These are phyloP conservation scores for Elymus sibiricus DNA, from an alignment of 176 grass and related monocot genomes.

Conservation along the genomic window DNA sequence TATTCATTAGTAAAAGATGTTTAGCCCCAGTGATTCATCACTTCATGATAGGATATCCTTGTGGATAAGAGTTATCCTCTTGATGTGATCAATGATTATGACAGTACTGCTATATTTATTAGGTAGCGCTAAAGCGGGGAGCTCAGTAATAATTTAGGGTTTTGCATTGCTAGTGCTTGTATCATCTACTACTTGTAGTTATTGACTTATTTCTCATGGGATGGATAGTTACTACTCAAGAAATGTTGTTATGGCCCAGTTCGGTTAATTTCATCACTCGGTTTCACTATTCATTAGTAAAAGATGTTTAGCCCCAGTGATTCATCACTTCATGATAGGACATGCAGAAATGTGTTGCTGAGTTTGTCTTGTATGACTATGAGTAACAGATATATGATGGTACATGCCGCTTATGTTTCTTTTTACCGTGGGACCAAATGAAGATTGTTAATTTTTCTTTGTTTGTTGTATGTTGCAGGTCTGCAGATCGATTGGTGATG, in stretches of 20 bases:
- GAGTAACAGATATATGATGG: not conserved
- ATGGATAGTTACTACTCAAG: not conserved
- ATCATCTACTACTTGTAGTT: not conserved
- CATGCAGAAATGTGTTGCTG: not conserved
- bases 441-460: not conserved
- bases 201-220: not conserved
- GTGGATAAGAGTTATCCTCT: not conserved
- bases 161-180: not conserved
- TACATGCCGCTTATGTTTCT: not conserved
- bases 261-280: not conserved
- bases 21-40: not conserved
- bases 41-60: not conserved
- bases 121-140: not conserved
- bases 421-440: not conserved
- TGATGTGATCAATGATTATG: not conserved
- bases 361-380: constrained; percentile 10
- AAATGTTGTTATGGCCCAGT: not conserved
- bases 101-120: not conserved
- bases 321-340: constrained; percentile 3
- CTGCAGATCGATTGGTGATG: constrained; percentile 85
- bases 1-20: not conserved
- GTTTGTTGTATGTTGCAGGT: constrained; percentile 49
- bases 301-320: not conserved
- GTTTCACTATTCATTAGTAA: not conserved
- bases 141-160: not conserved